Conservation (phyloP, 495 filamentous ascomycete species). For the Cladorrhinum samala region DNA sequence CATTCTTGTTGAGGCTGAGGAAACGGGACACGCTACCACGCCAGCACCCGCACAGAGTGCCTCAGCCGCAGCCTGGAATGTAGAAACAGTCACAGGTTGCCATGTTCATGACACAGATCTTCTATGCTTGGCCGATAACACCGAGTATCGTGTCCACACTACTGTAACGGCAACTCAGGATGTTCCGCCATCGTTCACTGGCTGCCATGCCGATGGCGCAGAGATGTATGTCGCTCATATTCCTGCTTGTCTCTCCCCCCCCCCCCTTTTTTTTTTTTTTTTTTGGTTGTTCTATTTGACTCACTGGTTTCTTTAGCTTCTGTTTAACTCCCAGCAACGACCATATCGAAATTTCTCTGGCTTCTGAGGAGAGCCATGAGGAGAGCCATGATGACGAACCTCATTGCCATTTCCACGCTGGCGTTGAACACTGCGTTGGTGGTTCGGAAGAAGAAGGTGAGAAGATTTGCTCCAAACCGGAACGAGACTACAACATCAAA, state of each 20-base stretch:
- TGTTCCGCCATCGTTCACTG: slow-evolving; percentile 16
- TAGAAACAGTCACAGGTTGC: slow-evolving; percentile 14
- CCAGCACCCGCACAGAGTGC: slow-evolving; percentile 6
- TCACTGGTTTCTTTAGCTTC: slow-evolving; percentile 14
- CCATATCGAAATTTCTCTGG: slow-evolving; percentile 12
- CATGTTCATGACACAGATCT: slow-evolving; percentile 11
- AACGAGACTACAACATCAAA: slow-evolving; percentile 52
- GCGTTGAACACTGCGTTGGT: slow-evolving; percentile 41
- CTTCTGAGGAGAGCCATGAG: slow-evolving; percentile 2
- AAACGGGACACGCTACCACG: not conserved
- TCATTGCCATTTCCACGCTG: not conserved
- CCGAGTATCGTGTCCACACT: slow-evolving; percentile 15
- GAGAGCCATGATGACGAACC: slow-evolving; percentile 24
- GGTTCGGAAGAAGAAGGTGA: slow-evolving; percentile 20
- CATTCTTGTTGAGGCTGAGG: slow-evolving; percentile 6
- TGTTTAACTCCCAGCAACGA: slow-evolving; percentile 45
- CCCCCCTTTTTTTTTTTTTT: too few relatives aligned
- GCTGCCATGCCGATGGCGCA: slow-evolving; percentile 18
- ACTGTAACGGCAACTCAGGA: slow-evolving; percentile 17
- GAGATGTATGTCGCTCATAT: slow-evolving; percentile 10
- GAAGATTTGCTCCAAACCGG: slow-evolving; percentile 35
- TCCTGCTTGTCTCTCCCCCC: too few relatives aligned
- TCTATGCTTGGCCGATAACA: slow-evolving; percentile 14
- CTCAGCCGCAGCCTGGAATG: not conserved
- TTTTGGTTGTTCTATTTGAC: not conserved